Evolutionary conservation across 2,329 filamentous ascomycete genomes (phyloP).

Genomic region (Penicillium brasilianum): DNA sequence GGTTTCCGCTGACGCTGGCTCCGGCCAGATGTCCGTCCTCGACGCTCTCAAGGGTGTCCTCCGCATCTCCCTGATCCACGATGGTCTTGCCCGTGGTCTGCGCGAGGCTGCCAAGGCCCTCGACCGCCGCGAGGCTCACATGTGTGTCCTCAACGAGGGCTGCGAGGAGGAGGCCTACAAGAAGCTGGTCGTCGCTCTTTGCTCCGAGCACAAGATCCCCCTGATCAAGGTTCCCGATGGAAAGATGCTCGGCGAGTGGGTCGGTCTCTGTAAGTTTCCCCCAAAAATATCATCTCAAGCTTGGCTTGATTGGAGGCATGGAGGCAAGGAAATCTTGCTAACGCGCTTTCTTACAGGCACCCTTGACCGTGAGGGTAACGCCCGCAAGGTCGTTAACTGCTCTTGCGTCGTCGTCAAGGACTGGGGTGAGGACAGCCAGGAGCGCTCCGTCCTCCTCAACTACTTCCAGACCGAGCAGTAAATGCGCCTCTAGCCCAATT

Average conservation of each 20-base stretch:
- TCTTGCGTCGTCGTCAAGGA: constrained; percentile 99
- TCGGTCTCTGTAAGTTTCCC: constrained; percentile 87
- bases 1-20: constrained; percentile 85
- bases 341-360: constrained; percentile 68
- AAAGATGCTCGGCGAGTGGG: constrained; percentile 99
- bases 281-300: background rate
- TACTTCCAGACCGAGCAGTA: constrained; percentile 91
- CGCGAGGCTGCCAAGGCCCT: constrained; percentile 98
- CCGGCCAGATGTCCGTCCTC: constrained; percentile 87
- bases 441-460: constrained; percentile 98
- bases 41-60: constrained; percentile 99
- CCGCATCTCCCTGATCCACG: constrained; percentile 98
- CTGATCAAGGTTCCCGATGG: constrained; percentile 99
- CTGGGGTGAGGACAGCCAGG: constrained; percentile 99
- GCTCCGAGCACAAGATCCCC: constrained; percentile 99
- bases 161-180: constrained; percentile 99
- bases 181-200: constrained; percentile 98
- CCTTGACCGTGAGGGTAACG: constrained; percentile 98
- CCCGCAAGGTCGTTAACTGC: constrained; percentile 99
- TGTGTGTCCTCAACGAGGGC: constrained; percentile 99
- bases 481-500: constrained; percentile 24
- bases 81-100: constrained; percentile 97
- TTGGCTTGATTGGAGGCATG: background rate
- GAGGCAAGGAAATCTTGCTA: constrained; percentile 12
- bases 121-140: constrained; percentile 97